Percentiles rank a stretch among this genome's conserved stretches.
Conservation (phyloP, 2,329 filamentous ascomycete genomes). For the Domatiomyces globalis region DNA sequence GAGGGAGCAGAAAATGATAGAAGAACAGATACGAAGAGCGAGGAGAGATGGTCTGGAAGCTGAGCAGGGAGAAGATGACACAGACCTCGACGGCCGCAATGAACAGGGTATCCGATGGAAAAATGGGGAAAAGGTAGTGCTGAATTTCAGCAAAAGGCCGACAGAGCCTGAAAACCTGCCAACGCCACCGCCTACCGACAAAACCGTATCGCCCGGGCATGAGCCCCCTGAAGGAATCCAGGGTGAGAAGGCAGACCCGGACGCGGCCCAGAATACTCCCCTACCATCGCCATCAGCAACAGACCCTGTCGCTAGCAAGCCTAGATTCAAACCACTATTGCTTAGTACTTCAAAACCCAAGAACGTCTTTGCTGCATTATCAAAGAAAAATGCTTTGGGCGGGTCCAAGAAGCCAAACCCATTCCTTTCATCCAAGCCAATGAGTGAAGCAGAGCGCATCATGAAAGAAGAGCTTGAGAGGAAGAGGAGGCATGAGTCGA, state of each 20-base stretch:
- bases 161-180: conserved; percentile 16
- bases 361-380: conserved; percentile 54
- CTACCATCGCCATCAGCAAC: not conserved
- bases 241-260: not conserved
- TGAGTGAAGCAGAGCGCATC: conserved; percentile 75
- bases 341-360: conserved; percentile 48
- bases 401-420: conserved; percentile 46
- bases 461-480: conserved; percentile 74
- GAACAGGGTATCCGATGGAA: conserved; percentile 35
- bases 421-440: conserved; percentile 56
- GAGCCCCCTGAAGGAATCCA: not conserved
- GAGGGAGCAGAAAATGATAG: conserved; percentile 67
- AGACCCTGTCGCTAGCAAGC: conserved; percentile 1
- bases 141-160: conserved; percentile 41
- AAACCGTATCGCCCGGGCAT: conserved; percentile 4
- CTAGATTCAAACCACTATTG: conserved; percentile 40
- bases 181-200: conserved; percentile 16
- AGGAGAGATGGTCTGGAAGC: conserved; percentile 42
- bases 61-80: conserved; percentile 29
- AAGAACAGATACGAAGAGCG: conserved; percentile 69
- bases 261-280: not conserved
- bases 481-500: conserved; percentile 39
- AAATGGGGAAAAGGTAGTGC: conserved; percentile 61
- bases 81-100: conserved; percentile 14
- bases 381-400: conserved; percentile 54